Base-by-base conservation (phyloP, 345 rosid species). In the Bruguiera parviflora region DNA sequence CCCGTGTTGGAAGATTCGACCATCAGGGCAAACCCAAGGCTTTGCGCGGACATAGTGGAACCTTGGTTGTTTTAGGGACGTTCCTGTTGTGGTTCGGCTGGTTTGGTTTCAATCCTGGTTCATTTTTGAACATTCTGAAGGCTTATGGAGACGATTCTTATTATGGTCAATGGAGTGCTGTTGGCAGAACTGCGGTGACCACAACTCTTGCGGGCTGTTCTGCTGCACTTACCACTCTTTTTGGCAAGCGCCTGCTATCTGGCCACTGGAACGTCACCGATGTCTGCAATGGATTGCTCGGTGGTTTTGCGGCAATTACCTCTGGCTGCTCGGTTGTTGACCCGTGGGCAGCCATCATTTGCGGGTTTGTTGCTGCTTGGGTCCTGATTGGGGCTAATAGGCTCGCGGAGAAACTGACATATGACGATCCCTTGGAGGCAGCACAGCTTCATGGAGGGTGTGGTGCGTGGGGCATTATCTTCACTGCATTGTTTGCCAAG, bases 401-500 rank as follows among this genome's bases (percentile, higher is more conserved):
- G 19, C 29, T 39, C 29, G 52, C 66, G 4, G 28, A 35, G 29
- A 63, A 43, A 46, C 52, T 39, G 9, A 22, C 25, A n/a, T 35
- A 35, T 43, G 66, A 63, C 31, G 66, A 63, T 27, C 66, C 53
- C 15, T 22, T 63, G 52, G 66, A 63, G 66, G 52, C 66, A 33
- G 24, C 66, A 5, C 66, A 63, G 66, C 49, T 63, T 21, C 66
- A 63, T 37, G 66, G 52, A 37, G 66, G 66, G 20, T 63, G 66
- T 2, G 66, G 66, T 39, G 66, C 66, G 2, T 63, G 66, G 66
- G 66, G 66, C 15, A 35, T 39, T 21, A 39, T 63, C 7, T 63
- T 35, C 66, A 63, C 66, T 4, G 66, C 19, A 3, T 43, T 63
- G 66, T 63, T 63, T 25, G 66, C 52, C 24, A 63, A 55, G 16